Conservation (phyloP, 768 basidiomycete species). For the Leccinum disarticulatum region DNA sequence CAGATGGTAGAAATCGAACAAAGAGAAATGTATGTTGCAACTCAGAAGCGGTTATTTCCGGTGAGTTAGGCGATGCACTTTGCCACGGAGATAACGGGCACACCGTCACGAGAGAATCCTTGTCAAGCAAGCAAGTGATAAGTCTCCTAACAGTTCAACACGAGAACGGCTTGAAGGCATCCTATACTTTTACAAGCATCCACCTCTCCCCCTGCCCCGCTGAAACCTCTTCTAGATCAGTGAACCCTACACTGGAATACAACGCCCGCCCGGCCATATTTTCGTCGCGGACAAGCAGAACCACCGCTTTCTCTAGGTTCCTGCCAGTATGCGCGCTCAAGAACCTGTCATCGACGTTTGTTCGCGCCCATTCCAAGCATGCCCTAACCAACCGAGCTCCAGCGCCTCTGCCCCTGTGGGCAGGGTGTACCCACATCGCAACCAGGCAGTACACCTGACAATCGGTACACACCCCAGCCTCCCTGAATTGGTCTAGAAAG, state of each 20-base stretch:
- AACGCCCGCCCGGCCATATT: slow-evolving; percentile 19
- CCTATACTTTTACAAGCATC: slow-evolving; percentile 35
- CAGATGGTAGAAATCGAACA: too few relatives aligned
- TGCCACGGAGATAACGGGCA: too few relatives aligned
- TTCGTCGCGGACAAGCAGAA: slow-evolving; percentile 13
- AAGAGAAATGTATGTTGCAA: too few relatives aligned
- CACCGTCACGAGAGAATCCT: too few relatives aligned
- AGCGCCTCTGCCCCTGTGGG: slow-evolving; percentile 26
- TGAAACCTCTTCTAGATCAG: slow-evolving; percentile 9
- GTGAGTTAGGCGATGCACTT: too few relatives aligned
- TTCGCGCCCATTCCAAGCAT: slow-evolving; percentile 28
- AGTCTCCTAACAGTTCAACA: too few relatives aligned
- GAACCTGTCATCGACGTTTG: slow-evolving; percentile 15
- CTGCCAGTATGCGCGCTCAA: not conserved
- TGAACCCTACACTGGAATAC: slow-evolving; percentile 25
- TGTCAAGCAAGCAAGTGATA: too few relatives aligned
- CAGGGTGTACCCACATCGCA: slow-evolving; percentile 32
- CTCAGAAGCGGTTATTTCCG: too few relatives aligned
- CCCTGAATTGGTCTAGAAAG: slow-evolving; percentile 12
- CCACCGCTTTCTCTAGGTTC: slow-evolving; percentile 16
- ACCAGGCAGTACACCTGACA: slow-evolving; percentile 24
- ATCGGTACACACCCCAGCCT: slow-evolving; percentile 10
- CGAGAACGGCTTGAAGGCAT: not conserved
- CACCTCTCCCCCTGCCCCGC: slow-evolving; percentile 15
- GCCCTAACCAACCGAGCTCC: slow-evolving; percentile 15